A percentile compares a stretch with the other conserved stretches of the same genome.
Conservation (phyloP, 352 stramenopile species). For the Globisporangium spiculum region DNA sequence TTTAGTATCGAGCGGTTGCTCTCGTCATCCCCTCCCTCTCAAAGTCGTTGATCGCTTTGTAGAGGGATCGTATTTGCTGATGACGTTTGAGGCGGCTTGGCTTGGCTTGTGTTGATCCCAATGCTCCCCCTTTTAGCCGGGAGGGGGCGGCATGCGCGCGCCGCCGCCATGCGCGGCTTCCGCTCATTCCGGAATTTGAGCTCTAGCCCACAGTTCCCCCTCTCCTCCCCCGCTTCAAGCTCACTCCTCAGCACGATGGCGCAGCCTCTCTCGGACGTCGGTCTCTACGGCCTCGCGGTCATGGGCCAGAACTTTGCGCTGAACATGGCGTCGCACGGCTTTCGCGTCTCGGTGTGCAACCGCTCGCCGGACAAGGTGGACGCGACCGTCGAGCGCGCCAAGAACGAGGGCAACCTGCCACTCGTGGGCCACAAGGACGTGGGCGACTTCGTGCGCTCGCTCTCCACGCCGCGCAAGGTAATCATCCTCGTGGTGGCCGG, state of each 20-base stretch:
- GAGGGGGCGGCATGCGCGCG: not conserved
- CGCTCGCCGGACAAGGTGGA: slow-evolving; percentile 96
- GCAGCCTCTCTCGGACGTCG: slow-evolving; percentile 71
- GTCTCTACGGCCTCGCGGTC: slow-evolving; percentile 90
- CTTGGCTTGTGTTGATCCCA: no score
- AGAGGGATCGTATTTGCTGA: slow-evolving; percentile 5
- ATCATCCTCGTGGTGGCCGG: slow-evolving; percentile 98
- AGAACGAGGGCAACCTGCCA: slow-evolving; percentile 94
- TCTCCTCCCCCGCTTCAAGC: slow-evolving; percentile 5
- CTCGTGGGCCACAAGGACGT: slow-evolving; percentile 92
- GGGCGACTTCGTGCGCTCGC: slow-evolving; percentile 90
- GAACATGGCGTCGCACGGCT: slow-evolving; percentile 98
- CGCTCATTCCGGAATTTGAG: slow-evolving; percentile 29
- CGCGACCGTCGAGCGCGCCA: slow-evolving; percentile 93
- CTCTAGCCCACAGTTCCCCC: slow-evolving; percentile 18
- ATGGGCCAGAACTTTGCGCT: slow-evolving; percentile 99
- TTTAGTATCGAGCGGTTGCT: not conserved
- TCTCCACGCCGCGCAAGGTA: slow-evolving; percentile 95
- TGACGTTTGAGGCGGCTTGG: not conserved
- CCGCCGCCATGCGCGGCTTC: slow-evolving; percentile 1
- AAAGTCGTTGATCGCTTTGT: slow-evolving; percentile 17
- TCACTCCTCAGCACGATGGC: slow-evolving; percentile 26
- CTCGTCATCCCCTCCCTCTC: slow-evolving; percentile 3
- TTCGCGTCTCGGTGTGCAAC: slow-evolving; percentile 97
- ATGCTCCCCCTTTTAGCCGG: not conserved